A percentile compares a stretch with the other conserved stretches of the same genome.
These are phyloP conservation scores for Acidomyces sp. DNA, from an alignment of 495 filamentous ascomycete genomes.

Conservation along the genomic window DNA sequence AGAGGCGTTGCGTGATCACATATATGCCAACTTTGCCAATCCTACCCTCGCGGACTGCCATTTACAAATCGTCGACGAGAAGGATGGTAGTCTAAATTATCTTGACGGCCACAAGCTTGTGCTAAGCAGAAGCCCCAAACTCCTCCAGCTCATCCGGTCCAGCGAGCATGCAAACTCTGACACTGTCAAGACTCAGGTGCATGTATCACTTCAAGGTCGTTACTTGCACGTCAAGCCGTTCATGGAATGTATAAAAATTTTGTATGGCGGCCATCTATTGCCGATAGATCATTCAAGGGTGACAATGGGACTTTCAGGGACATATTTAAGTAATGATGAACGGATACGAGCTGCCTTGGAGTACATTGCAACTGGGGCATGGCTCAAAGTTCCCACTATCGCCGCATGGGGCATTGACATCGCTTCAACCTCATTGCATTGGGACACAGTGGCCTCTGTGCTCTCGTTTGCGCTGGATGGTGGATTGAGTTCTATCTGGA, in stretches of 20 bases:
- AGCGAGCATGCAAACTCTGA: conserved; percentile 4
- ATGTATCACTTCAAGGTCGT: conserved; percentile 16
- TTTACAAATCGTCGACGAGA: conserved; percentile 19
- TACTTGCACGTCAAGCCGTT: conserved; percentile 19
- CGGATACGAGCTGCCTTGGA: conserved; percentile 23
- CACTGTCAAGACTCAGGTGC: conserved; percentile 10
- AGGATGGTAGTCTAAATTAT: conserved; percentile 2
- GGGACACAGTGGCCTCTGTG: conserved; percentile 25
- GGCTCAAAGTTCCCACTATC: conserved; percentile 19
- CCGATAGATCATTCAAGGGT: conserved; percentile 12
- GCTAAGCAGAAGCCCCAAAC: conserved; percentile 22
- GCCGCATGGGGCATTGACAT: conserved; percentile 19
- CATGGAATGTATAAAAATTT: conserved; percentile 22
- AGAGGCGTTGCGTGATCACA: conserved; percentile 19
- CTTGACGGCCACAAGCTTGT: conserved; percentile 25
- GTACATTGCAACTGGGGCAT: conserved; percentile 21
- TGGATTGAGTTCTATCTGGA: conserved; percentile 13
- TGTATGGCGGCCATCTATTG: conserved; percentile 26
- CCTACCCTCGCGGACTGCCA: conserved; percentile 25
- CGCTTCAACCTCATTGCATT: conserved; percentile 22
- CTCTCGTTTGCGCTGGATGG: conserved; percentile 23
- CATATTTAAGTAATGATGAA: conserved; percentile 8
- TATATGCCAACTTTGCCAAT: conserved; percentile 23
- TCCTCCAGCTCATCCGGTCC: conserved; percentile 16
- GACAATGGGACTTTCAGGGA: conserved; percentile 3